phyloP scores from a whole-genome alignment of 2,329 filamentous ascomycete species.

The Lojkania enalia region DNA sequence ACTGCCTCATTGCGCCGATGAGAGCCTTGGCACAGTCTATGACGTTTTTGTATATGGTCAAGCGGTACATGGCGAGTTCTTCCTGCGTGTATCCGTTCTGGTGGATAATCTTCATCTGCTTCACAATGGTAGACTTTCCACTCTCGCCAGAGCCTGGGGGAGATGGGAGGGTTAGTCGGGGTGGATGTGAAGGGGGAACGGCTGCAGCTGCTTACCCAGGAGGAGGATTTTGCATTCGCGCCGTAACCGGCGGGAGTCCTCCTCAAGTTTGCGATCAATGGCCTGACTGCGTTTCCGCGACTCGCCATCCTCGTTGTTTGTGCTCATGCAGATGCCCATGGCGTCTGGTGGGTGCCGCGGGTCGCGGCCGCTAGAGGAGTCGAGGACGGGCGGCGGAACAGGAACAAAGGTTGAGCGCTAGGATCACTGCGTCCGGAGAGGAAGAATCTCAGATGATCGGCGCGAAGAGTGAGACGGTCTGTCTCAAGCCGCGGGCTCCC shows the following conservation, averaged over 20 bases:
- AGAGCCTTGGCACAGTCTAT: slow-evolving; percentile 95
- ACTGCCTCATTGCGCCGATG: slow-evolving; percentile 88
- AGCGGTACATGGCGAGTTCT: slow-evolving; percentile 88
- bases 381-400: slow-evolving; percentile 12
- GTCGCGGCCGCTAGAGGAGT: slow-evolving; percentile 33
- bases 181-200: not conserved
- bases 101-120: slow-evolving; percentile 99
- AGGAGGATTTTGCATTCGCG: slow-evolving; percentile 99
- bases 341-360: slow-evolving; percentile 42
- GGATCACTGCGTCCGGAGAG: slow-evolving; percentile 30
- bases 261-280: slow-evolving; percentile 91
- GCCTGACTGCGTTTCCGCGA: slow-evolving; percentile 95
- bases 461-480: slow-evolving; percentile 26
- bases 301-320: slow-evolving; percentile 81
- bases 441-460: slow-evolving; percentile 15
- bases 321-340: slow-evolving; percentile 96
- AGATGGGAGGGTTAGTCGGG: no score
- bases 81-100: slow-evolving; percentile 96
- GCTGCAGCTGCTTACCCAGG: slow-evolving; percentile 66
- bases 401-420: slow-evolving; percentile 28
- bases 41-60: slow-evolving; percentile 98
- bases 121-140: slow-evolving; percentile 98
- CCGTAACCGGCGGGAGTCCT: slow-evolving; percentile 88
- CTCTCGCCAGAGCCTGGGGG: slow-evolving; percentile 88
- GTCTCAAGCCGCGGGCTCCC: slow-evolving; percentile 24